These are phyloP conservation scores for Nidula niveotomentosa DNA, from an alignment of 1,284 basidiomycete genomes.

Conservation along the genomic window DNA sequence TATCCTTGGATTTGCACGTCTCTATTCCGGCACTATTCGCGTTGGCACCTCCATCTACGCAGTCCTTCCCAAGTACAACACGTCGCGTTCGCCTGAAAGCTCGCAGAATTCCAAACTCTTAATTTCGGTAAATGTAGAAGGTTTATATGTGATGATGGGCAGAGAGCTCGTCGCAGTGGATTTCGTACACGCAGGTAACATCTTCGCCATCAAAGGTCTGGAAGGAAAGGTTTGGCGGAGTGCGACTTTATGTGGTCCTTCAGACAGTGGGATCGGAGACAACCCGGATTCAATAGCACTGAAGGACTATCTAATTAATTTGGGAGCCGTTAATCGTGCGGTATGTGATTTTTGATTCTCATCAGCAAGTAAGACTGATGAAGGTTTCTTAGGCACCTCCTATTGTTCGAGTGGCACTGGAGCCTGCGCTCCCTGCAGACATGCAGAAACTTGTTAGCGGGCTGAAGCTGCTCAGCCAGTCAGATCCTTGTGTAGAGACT, in stretches of 20 bases:
- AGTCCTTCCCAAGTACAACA: constrained; percentile 89
- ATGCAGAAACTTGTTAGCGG: constrained; percentile 92
- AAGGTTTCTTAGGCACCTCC: constrained; percentile 65
- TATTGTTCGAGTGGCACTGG: constrained; percentile 95
- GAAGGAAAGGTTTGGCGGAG: constrained; percentile 91
- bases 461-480: constrained; percentile 88
- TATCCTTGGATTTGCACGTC: constrained; percentile 88
- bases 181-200: constrained; percentile 90
- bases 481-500: constrained; percentile 97
- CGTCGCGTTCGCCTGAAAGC: constrained; percentile 64
- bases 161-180: constrained; percentile 86
- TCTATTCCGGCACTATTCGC: constrained; percentile 88
- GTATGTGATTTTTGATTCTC: constrained; percentile 41
- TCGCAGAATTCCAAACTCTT: constrained; percentile 74
- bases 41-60: constrained; percentile 70
- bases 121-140: constrained; percentile 63
- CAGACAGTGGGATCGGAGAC: constrained; percentile 38
- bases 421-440: constrained; percentile 87
- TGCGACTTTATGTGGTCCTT: constrained; percentile 84
- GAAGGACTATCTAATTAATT: constrained; percentile 72
- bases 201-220: constrained; percentile 91
- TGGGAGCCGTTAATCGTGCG: constrained; percentile 75
- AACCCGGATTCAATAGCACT: constrained; percentile 33
- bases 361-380: not conserved
- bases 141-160: constrained; percentile 98